A percentile compares a stretch with the other conserved stretches of the same genome.
Evolutionary conservation across 306 rosid species (phyloP).

Genomic region (Cucumis hystrix): DNA sequence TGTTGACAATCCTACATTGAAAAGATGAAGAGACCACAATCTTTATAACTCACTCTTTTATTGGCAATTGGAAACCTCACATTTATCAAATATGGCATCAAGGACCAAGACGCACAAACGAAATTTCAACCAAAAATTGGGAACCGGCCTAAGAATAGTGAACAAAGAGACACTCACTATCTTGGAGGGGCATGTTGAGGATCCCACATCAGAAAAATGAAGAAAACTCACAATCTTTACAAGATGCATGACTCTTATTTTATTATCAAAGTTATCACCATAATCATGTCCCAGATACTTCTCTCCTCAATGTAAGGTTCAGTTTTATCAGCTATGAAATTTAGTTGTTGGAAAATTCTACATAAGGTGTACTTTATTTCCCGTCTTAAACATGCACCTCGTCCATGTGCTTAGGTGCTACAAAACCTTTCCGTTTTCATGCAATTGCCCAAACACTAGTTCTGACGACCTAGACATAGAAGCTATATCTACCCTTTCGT

Average conservation of each 20-base stretch:
- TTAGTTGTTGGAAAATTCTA: background rate
- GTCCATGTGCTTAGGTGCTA: background rate
- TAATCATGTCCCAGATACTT: background rate
- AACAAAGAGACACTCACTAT: too few relatives aligned
- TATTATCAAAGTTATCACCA: background rate
- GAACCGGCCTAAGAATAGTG: too few relatives aligned
- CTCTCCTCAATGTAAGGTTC: background rate
- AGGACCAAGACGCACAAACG: too few relatives aligned
- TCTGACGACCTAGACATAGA: background rate
- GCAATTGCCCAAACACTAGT: background rate
- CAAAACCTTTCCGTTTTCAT: background rate
- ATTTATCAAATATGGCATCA: too few relatives aligned
- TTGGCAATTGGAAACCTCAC: too few relatives aligned
- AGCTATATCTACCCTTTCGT: background rate
- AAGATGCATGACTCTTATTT: background rate
- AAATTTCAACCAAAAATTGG: too few relatives aligned
- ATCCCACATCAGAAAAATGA: too few relatives aligned
- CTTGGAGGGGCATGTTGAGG: too few relatives aligned
- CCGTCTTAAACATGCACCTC: background rate
- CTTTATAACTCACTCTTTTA: too few relatives aligned
- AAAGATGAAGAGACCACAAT: too few relatives aligned
- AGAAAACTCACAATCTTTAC: too few relatives aligned
- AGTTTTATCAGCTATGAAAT: background rate
- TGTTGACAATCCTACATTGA: too few relatives aligned
- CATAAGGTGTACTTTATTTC: background rate